Percentiles rank a stretch among this genome's conserved stretches.
Conservation (phyloP, 306 rosid species). For the Luffa aegyptiaca region DNA sequence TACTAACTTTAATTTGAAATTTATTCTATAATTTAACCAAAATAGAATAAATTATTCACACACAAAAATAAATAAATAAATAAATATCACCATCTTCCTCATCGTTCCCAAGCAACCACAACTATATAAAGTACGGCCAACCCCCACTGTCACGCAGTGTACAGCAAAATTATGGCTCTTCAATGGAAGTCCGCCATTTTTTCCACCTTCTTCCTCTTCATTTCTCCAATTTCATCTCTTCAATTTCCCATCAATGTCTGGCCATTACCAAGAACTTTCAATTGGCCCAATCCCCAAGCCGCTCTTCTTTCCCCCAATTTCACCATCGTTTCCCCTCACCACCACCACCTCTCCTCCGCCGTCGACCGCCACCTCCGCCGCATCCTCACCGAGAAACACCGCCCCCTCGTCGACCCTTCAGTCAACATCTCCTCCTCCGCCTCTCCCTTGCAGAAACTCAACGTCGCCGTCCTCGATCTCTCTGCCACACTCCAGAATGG, state of each 20-base stretch:
- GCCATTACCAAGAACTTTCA: conserved; percentile 63
- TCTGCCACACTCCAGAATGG: conserved; percentile 38
- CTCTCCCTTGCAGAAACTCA: conserved; percentile 34
- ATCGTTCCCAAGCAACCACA: background rate
- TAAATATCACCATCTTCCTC: background rate
- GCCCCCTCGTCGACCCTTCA: conserved; percentile 28
- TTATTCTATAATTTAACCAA: too few relatives aligned
- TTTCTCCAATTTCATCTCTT: background rate
- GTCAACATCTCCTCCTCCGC: conserved; percentile 19
- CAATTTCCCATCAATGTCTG: conserved; percentile 36
- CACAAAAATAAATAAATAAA: background rate
- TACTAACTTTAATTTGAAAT: too few relatives aligned
- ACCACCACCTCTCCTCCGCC: conserved; percentile 44
- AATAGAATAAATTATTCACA: too few relatives aligned
- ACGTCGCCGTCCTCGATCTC: conserved; percentile 24
- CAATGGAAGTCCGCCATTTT: background rate
- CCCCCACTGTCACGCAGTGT: background rate
- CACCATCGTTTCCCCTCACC: conserved; percentile 33
- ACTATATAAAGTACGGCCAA: background rate
- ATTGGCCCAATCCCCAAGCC: conserved; percentile 47
- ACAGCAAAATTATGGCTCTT: background rate
- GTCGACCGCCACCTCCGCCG: conserved; percentile 38
- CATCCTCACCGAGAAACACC: conserved; percentile 51
- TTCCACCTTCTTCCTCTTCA: background rate
- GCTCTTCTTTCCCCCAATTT: conserved; percentile 49